phyloP scores from a whole-genome alignment of 2,329 filamentous ascomycete genomes.

The Myriosclerotinia scirpicola region DNA sequence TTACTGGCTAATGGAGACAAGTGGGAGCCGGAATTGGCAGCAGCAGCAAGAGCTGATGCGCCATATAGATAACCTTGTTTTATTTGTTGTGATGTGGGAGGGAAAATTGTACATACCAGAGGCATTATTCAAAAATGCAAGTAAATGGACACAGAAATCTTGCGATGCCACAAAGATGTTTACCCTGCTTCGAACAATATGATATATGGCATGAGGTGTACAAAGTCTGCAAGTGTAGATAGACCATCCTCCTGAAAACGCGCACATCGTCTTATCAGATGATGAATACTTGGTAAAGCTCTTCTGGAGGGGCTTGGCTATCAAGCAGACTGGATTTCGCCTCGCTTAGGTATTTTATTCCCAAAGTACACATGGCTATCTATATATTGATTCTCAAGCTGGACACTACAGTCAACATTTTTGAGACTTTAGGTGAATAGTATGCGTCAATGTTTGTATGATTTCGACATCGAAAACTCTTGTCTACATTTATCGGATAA shows the following conservation, averaged over 20 bases:
- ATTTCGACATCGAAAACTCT: not conserved
- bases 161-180: not conserved
- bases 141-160: constrained; percentile 9
- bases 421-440: not conserved
- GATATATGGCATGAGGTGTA: not conserved
- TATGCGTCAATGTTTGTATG: not conserved
- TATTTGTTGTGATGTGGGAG: constrained; percentile 16
- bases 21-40: constrained; percentile 97
- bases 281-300: not conserved
- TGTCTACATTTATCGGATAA: not conserved
- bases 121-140: constrained; percentile 17
- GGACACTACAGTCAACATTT: not conserved
- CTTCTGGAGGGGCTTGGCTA: not conserved
- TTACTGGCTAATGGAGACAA: constrained; percentile 86
- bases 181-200: not conserved
- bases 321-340: not conserved
- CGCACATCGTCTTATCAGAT: not conserved
- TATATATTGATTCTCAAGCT: not conserved
- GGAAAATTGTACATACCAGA: constrained; percentile 23
- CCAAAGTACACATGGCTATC: not conserved
- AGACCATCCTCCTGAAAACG: not conserved
- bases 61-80: constrained; percentile 71
- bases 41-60: constrained; percentile 86
- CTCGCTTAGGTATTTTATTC: not conserved
- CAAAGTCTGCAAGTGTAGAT: constrained; percentile 6